Base-by-base conservation (phyloP, 1,284 basidiomycete genomes). In the Heterobasidion occidentale region DNA sequence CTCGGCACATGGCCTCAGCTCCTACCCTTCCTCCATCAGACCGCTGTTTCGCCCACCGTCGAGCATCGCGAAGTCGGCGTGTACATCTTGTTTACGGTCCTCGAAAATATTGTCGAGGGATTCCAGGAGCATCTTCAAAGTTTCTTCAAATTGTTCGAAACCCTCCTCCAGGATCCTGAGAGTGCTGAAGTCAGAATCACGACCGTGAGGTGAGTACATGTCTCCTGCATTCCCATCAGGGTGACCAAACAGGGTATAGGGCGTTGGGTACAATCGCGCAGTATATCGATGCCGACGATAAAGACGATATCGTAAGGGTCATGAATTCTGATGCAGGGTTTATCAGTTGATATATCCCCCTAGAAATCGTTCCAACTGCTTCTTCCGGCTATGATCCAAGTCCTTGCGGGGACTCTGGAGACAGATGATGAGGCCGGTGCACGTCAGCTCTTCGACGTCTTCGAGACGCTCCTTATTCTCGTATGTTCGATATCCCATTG, bases 381-480 rank as follows among this genome's bases (percentile, higher is more conserved):
- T 52, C 83, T 99, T 46, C 94, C 95, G 42, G 77, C 79, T 51
- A 97, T 99, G 83, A 90, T 99, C 57, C 79, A 83, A 59, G 94
- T 98, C 51, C 86, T 98, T 51, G 88, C 91, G 45, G 89, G 94
- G 70, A 84, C 86, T 55, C 82, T 99, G n/a, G 90, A 92, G 67
- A 73, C 82, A 48, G 83, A 79, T 48, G 88, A 98, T 68, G 91
- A 94, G 67, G 80, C 81, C 48, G 87, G 86, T 59, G 92, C 92
- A 56, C 88, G 94, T 61, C 87, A 96, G 66, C 79, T 95, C 36
- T 97, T 98, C 66, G 97, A 99, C 67, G 92, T 98, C 27, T 83
- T 99, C 61, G 97, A 99, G 77, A 96, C 93, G 1, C 84, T 99
- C 56, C 82, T 98, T 54, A 96, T 97, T 66, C 81, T 97, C 56